Conservation (phyloP, 2,329 filamentous ascomycete species). For the Cryoendolithus antarcticus region DNA sequence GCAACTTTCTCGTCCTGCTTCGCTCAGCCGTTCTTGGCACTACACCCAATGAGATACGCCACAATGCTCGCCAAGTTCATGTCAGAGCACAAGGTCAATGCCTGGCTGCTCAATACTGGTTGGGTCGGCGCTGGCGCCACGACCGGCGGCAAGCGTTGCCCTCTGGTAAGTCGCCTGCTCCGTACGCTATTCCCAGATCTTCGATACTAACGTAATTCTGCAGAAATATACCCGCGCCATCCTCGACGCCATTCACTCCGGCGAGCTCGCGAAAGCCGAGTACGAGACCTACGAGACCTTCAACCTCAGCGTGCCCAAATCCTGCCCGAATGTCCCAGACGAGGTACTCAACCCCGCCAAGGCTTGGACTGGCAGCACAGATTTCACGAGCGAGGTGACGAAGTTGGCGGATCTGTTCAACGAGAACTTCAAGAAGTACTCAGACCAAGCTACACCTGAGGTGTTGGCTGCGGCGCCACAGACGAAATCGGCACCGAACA, state of each 20-base stretch:
- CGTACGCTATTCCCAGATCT: not conserved
- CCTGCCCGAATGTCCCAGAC: conserved; percentile 74
- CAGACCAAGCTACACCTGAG: conserved; percentile 52
- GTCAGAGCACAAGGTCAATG: conserved; percentile 83
- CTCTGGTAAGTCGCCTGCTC: conserved; percentile 50
- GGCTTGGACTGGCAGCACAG: conserved; percentile 74
- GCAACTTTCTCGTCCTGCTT: conserved; percentile 99
- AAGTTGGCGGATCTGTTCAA: conserved; percentile 85
- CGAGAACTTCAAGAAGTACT: conserved; percentile 97
- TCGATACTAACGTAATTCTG: too few relatives aligned
- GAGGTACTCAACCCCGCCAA: conserved; percentile 92
- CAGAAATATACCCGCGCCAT: conserved; percentile 93
- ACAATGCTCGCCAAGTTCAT: conserved; percentile 99
- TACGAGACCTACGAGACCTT: conserved; percentile 95
- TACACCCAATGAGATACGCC: conserved; percentile 98
- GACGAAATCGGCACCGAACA: conserved; percentile 3
- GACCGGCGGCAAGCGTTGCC: conserved; percentile 90
- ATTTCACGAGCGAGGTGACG: conserved; percentile 76
- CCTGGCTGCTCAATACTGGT: conserved; percentile 96
- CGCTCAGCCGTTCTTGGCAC: conserved; percentile 94
- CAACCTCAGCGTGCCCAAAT: conserved; percentile 91
- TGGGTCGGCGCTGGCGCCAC: conserved; percentile 88
- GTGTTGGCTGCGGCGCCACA: conserved; percentile 34
- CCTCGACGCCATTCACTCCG: conserved; percentile 93
- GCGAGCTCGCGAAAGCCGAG: conserved; percentile 82